Evolutionary conservation across 371 early-diverging fungal genomes (phyloP).

Genomic region (Actinomortierella wolfii): DNA sequence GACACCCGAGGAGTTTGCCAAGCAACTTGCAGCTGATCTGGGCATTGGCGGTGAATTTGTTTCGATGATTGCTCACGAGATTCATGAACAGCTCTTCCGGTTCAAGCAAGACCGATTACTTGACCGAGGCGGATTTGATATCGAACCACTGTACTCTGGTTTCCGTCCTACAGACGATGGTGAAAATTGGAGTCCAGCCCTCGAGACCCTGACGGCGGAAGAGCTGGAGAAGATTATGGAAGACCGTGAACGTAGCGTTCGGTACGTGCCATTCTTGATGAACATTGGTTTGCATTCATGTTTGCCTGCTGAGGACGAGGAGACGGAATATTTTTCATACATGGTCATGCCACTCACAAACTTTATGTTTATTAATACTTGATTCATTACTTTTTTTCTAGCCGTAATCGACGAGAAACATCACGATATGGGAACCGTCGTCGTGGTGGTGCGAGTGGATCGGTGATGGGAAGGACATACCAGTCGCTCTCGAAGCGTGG

Average conservation of each 20-base stretch:
- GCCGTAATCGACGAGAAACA: constrained; percentile 49
- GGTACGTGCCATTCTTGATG: constrained; percentile 51
- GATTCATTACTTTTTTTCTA: constrained; percentile 12
- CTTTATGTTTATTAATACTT: constrained; percentile 8
- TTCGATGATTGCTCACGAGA: constrained; percentile 83
- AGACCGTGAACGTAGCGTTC: constrained; percentile 81
- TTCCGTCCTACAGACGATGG: constrained; percentile 73
- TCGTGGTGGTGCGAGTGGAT: constrained; percentile 7
- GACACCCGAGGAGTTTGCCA: constrained; percentile 89
- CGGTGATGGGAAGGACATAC: too few relatives aligned
- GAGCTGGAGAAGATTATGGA: constrained; percentile 81
- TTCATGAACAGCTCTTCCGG: constrained; percentile 84
- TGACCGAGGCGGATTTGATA: constrained; percentile 49
- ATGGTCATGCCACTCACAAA: constrained; percentile 11
- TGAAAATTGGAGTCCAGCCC: constrained; percentile 79
- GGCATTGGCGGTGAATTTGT: constrained; percentile 93
- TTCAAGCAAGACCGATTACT: constrained; percentile 67
- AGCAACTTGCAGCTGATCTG: constrained; percentile 78
- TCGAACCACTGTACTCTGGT: constrained; percentile 54
- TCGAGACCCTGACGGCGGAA: constrained; percentile 79
- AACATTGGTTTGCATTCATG: constrained; percentile 21
- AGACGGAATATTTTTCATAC: constrained; percentile 15
- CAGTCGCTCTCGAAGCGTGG: too few relatives aligned
- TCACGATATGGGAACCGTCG: constrained; percentile 30
- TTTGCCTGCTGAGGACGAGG: constrained; percentile 23